phyloP scores from a whole-genome alignment of 768 basidiomycete genomes.

The Serpula lacrymans region DNA sequence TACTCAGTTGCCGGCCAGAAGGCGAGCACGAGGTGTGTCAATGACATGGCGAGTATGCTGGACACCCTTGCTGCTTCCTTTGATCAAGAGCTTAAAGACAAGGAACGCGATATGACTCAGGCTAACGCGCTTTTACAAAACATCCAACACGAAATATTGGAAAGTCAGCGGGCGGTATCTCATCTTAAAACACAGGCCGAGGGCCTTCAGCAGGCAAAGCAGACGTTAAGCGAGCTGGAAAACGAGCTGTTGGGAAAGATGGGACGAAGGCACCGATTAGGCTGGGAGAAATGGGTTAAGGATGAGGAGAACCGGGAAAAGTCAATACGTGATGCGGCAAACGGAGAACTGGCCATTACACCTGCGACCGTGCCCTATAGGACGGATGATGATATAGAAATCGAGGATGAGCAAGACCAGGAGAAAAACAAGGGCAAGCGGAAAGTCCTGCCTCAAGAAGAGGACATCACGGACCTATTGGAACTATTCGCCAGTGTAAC shows the following conservation, averaged over 20 bases:
- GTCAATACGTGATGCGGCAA: constrained; percentile 57
- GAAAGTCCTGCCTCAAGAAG: constrained; percentile 43
- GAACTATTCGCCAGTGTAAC: constrained; percentile 57
- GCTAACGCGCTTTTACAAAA: constrained; percentile 82
- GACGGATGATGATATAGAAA: constrained; percentile 44
- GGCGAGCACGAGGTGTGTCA: constrained; percentile 80
- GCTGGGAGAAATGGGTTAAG: constrained; percentile 92
- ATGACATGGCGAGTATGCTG: constrained; percentile 82
- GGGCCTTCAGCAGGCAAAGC: constrained; percentile 57
- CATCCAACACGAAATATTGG: constrained; percentile 87
- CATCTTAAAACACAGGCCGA: constrained; percentile 71
- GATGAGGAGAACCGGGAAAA: constrained; percentile 81
- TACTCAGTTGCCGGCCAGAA: constrained; percentile 83
- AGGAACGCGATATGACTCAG: constrained; percentile 88
- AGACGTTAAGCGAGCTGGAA: constrained; percentile 59
- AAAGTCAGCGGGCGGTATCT: constrained; percentile 72
- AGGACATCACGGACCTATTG: constrained; percentile 64
- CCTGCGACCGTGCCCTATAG: constrained; percentile 42
- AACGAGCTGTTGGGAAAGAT: constrained; percentile 68
- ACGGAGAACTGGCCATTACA: constrained; percentile 51
- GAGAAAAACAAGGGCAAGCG: constrained; percentile 55
- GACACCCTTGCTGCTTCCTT: constrained; percentile 86
- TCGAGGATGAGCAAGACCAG: constrained; percentile 32
- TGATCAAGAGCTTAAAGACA: constrained; percentile 87
- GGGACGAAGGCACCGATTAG: constrained; percentile 76